phyloP scores from a whole-genome alignment of 352 stramenopile genomes.

The Globisporangium echinulatum region DNA sequence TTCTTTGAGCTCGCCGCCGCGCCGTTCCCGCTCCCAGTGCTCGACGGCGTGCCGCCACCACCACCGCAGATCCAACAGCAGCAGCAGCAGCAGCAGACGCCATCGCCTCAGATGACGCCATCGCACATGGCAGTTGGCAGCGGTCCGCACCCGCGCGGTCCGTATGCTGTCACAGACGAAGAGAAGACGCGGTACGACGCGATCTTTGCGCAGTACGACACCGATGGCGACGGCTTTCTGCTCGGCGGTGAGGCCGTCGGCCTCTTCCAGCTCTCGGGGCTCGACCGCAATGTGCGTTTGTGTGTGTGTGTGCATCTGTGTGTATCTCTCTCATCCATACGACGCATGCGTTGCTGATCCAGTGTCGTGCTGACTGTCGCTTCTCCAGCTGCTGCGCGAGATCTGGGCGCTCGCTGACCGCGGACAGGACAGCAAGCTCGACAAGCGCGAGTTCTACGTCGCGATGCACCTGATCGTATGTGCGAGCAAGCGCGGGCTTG shows the following conservation, averaged over 20 bases:
- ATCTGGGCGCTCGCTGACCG: slow-evolving; percentile 92
- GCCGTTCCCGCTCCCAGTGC: slow-evolving; percentile 47
- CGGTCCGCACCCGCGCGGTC: background rate
- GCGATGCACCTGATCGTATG: slow-evolving; percentile 97
- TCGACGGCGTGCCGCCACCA: slow-evolving; percentile 61
- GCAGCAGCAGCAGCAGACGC: slow-evolving; percentile 3
- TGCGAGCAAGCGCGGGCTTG: slow-evolving; percentile 84
- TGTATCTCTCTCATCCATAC: slow-evolving; percentile 1
- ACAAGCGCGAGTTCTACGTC: slow-evolving; percentile 91
- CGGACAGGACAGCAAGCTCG: slow-evolving; percentile 89
- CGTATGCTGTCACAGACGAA: slow-evolving; percentile 82
- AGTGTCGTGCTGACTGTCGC: background rate
- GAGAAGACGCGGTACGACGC: slow-evolving; percentile 89
- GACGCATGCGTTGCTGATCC: too few relatives aligned
- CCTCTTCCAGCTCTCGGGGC: slow-evolving; percentile 91
- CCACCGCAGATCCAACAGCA: slow-evolving; percentile 6
- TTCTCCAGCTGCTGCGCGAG: slow-evolving; percentile 49
- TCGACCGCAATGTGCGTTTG: slow-evolving; percentile 75
- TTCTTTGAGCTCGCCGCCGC: slow-evolving; percentile 58
- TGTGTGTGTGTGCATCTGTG: background rate
- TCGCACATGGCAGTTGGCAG: background rate
- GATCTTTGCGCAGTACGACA: slow-evolving; percentile 91
- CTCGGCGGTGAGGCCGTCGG: slow-evolving; percentile 85
- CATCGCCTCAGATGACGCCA: slow-evolving; percentile 1
- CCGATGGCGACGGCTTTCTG: slow-evolving; percentile 88